Evolutionary conservation across 805 yeast species (phyloP), one percentile per base, ranked within the genome.

Genomic region (Ascoidea tarda): DNA sequence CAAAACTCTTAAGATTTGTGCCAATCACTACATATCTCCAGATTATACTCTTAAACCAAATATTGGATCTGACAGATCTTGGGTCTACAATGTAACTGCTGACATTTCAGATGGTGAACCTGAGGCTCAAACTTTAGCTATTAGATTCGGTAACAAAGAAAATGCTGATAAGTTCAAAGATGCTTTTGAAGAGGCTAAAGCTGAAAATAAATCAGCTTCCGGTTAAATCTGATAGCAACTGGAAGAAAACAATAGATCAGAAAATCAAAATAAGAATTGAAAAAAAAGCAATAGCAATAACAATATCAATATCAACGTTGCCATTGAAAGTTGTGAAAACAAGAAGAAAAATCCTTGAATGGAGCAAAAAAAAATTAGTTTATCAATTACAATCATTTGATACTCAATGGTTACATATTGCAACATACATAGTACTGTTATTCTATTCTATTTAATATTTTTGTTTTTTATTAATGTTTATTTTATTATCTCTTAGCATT

Each of bases 1-100:
- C 75, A 91, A 91, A 77, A 93, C 98, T 53, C 79, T 93, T 67
- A 93, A 93, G 78, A 84, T 93, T 65, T 93, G 99, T 71, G 99
- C 99, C 62, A 93, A 93, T 76, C 99, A 93, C 72, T 81, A 81
- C 71, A 80, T 87, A 67, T 71, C 86, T 49, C 81, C 91, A 57
- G 95, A 85, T 60, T 87, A 85, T 71, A 78, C 71, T 59, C 79
- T 93, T 68, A 86, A 81, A 66, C 88, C 97, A 63, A 93, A 93
- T 66, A 90, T 93, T 59, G 98, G 99, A 50, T 83, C 93, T 55
- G 99, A 93, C 69, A 85, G 96, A 76, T 88, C 96, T 44, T 93
- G 99, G 99, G 98, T 93, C 59, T 93, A 93, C 74, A 79, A 81
- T 51, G 96, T 89, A 56, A 82, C 96, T 51, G 96, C 95, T 46